Evolutionary conservation across 2,329 filamentous ascomycete species (phyloP), one percentile per base, ranked within the genome.

Genomic region (Xylariales sp.): DNA sequence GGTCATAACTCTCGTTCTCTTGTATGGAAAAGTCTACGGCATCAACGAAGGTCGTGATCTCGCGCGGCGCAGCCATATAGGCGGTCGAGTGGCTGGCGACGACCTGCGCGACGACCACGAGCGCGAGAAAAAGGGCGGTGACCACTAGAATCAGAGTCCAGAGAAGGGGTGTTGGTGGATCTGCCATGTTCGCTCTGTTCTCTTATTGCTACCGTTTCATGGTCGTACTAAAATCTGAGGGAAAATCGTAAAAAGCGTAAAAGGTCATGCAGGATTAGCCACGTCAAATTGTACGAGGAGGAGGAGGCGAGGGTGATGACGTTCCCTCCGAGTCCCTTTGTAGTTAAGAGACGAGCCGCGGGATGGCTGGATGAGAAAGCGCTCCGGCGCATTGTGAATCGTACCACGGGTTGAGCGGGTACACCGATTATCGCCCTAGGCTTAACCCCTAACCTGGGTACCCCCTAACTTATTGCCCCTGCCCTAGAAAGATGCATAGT

Each of bases 1-100:
- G 66, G 57, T 82, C 76, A 56, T 82, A 82, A 53, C 69, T 76
- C 59, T 82, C 79, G 53, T 82, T 82, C 57, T 83, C 80, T 50
- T 74, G 66, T 36, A 80, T 68, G 28, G 77, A 86, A 52, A 71
- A 78, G 56, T 82, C 78, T 52, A 79, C 70, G 12, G 74, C 69
- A 54, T 82, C 78, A 53, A 81, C 59, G 51, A 82, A 78, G 43
- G 70, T 70, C 44, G 62, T 61, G 42, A 82, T 68, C 59, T 83
- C 78, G 47, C 64, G 66, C 20, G 79, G 78, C 20, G 80, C 80
- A 25, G 68, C 70, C 31, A 71, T 54, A 60, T 80, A 83, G 14
- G 77, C 79, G 44, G 68, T 58, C 38, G 69, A 69, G 57, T 79
- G 79, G 38, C 68, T 68, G 48, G 68, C 65, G 42, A 69, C 57